Percentiles rank a stretch among this genome's conserved stretches.
Conservation (phyloP, 345 rosid genomes). For the Rhodomyrtus tomentosa region DNA sequence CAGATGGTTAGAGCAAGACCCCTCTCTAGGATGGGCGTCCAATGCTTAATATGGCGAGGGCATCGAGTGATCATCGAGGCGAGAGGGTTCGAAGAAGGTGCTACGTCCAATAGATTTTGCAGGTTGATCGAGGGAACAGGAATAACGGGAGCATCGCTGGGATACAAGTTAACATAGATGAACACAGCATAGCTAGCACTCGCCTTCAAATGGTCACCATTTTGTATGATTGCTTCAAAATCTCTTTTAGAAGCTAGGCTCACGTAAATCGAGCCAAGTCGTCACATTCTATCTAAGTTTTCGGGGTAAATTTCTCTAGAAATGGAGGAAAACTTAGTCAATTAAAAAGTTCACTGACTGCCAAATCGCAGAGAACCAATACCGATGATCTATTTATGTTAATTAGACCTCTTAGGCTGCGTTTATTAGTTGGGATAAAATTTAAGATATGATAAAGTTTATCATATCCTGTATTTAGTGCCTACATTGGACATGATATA, state of each 20-base stretch:
- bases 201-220: neutral
- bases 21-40: neutral
- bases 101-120: neutral
- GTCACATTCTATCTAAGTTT: neutral
- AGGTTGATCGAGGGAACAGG: neutral
- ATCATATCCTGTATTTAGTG: too few species aligned
- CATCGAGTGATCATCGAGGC: neutral
- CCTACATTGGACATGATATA: too few species aligned
- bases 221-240: neutral
- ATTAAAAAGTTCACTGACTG: neutral
- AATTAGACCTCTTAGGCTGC: neutral
- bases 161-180: neutral
- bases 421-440: too few species aligned
- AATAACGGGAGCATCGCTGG: neutral
- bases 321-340: neutral
- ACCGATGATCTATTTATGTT: neutral
- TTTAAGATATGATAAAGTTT: too few species aligned
- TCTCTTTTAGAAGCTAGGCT: neutral
- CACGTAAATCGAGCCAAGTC: neutral
- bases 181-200: neutral
- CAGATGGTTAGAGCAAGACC: neutral
- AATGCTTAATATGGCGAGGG: neutral
- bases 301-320: neutral
- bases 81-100: neutral
- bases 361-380: neutral